Base-by-base conservation (phyloP, 2,329 filamentous ascomycete species). In the Trichoderma lentiforme region DNA sequence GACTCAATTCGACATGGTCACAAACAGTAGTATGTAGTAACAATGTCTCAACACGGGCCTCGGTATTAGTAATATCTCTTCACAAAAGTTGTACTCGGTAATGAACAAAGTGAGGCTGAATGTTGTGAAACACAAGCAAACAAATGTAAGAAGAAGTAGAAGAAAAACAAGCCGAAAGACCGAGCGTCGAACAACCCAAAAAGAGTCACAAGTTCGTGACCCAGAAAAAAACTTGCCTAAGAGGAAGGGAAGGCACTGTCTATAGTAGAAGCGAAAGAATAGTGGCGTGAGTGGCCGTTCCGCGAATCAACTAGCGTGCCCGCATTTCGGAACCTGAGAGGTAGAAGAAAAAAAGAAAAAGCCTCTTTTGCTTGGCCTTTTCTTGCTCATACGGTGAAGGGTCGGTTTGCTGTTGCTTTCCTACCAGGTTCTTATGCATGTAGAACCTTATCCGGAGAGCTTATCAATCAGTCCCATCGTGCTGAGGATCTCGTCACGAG, bases 221-320 rank as follows among this genome's bases (percentile, higher is more conserved):
- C 47, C 47, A 53, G 47, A 53, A 53, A 53, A 34, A 34, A 60
- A 34, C 18, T 21, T 14, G 7, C 4, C 24, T 24, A 64, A 15
- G 12, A 5, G 9, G 11, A 39, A 15, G 43, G 28, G 34, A 62
- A 39, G 24, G 36, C 15, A 65, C 14, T 24, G 21, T 21, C 18
- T 18, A 21, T 43, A 43, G 15, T 32, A 21, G 30, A 58, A 60
- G 12, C 7, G 24, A 58, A 39, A 39, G 4, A 43, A 51, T 18
- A 69, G 56, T 69, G 66, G 66, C 56, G 53, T 69, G 66, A 24
- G 39, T 24, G 3, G 36, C 21, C 43, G 14, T 24, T 51, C 39
- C 21, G 51, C 26, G 56, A 68, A 61, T 28, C 4, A 51, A n/a
- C 36, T 69, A 69, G 66, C 66, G 66, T 60, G 57, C 47, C 66